phyloP scores from a whole-genome alignment of 1,139 yeast genomes.

The Diutina sp. region DNA sequence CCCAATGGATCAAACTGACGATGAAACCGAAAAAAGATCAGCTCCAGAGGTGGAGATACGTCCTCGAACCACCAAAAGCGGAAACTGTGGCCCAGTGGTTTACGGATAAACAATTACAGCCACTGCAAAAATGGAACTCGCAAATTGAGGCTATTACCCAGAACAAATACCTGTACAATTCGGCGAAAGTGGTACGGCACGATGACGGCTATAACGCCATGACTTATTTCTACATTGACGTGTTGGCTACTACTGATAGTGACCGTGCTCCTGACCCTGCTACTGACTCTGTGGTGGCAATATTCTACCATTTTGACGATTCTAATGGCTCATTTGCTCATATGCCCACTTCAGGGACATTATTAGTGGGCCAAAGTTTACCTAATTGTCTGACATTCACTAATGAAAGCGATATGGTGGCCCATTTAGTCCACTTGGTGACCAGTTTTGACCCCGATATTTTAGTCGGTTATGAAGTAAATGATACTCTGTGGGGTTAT shows the following conservation, averaged over 20 bases:
- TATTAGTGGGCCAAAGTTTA: background rate
- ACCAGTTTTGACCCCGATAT: slow-evolving; percentile 74
- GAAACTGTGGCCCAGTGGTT: background rate
- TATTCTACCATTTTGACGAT: slow-evolving; percentile 53
- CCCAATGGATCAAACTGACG: background rate
- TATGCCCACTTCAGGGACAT: background rate
- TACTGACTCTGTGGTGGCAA: slow-evolving; percentile 40
- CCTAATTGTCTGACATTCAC: slow-evolving; percentile 14
- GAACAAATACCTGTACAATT: slow-evolving; percentile 20
- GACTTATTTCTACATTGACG: slow-evolving; percentile 48
- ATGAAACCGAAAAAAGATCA: background rate
- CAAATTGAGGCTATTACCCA: slow-evolving; percentile 4
- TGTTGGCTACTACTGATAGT: slow-evolving; percentile 45
- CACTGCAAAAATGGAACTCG: background rate
- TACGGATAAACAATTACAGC: background rate
- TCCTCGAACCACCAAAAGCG: background rate
- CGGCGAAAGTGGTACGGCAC: slow-evolving; percentile 20
- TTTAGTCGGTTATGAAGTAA: slow-evolving; percentile 74
- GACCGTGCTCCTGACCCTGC: slow-evolving; percentile 52
- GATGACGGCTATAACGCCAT: slow-evolving; percentile 36
- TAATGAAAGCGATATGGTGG: slow-evolving; percentile 45
- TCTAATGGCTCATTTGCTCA: slow-evolving; percentile 14
- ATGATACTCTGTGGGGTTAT: slow-evolving; percentile 82
- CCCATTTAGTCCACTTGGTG: slow-evolving; percentile 37
- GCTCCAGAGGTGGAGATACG: background rate